Percentiles rank a stretch among this genome's conserved stretches.
Conservation (phyloP, 371 early-diverging fungal species). For the Apophysomyces sp. region DNA sequence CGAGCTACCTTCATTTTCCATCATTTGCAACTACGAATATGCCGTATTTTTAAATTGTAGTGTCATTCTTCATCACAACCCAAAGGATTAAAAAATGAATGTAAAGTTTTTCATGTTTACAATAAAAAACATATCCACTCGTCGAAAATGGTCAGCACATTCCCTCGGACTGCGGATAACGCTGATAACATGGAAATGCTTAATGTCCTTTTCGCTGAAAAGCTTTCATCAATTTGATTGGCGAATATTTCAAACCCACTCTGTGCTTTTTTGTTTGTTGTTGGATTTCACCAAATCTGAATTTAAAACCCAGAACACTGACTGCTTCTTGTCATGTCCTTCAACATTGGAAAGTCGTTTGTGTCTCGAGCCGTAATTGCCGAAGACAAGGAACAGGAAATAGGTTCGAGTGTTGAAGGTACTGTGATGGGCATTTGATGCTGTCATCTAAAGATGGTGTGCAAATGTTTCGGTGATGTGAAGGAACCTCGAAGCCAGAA, state of each 20-base stretch:
- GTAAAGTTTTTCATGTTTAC: no score
- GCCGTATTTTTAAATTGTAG: no score
- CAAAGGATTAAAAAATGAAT: no score
- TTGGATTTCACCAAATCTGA: no score
- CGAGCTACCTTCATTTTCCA: no score
- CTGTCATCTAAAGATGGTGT: not conserved
- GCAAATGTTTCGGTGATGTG: not conserved
- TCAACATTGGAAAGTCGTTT: constrained; percentile 36
- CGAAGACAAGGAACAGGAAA: constrained; percentile 22
- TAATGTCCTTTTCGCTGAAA: no score
- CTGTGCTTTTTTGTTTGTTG: not conserved
- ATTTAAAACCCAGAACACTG: not conserved
- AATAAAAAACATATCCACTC: no score
- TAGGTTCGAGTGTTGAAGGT: constrained; percentile 19
- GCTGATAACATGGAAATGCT: no score
- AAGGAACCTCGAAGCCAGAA: constrained; percentile 32
- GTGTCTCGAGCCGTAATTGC: constrained; percentile 36
- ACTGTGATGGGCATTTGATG: not conserved
- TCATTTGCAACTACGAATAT: no score
- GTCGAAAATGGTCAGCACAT: no score
- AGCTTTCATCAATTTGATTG: not conserved
- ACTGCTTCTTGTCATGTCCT: constrained; percentile 19
- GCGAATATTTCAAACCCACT: not conserved
- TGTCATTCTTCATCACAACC: no score
- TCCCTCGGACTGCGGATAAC: no score